Evolutionary conservation across 1,284 basidiomycete species (phyloP), one percentile per base, ranked within the genome.

Genomic region (Ceratobasidium papillatum): DNA sequence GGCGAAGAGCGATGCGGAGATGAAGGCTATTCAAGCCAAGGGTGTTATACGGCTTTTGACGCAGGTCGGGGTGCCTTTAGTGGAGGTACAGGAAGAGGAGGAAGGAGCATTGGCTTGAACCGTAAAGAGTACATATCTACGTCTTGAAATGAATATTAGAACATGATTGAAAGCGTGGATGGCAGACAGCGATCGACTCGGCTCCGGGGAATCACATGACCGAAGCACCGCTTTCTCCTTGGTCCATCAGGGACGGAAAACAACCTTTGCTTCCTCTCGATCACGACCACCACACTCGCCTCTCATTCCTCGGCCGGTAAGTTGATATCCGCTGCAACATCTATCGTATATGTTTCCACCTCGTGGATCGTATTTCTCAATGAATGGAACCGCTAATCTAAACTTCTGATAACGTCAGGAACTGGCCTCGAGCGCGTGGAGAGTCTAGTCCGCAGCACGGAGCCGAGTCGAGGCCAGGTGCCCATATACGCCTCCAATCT

Each of bases 1-100:
- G 64, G 94, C 93, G 52, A 93, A 91, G 84, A 93, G 90, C 77
- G 88, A 91, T 75, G 85, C 85, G 25, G 93, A 95, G 83, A 81
- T 94, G 63, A 87, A 88, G 75, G 86, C 86, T 0, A 87, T 95
- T 49, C 87, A 87, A 81, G 83, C 82, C 71, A 88, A 90, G 80
- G 86, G 88, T 8, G 82, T 91, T 34, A 83, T 85, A 14, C 87
- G 84, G 76, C 89, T 94, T 51, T 81, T 94, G 78, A 82, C 83
- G 72, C 85, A 84, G 43, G 90, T 93, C 17, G 91, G 85, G 41
- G 80, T 92, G 69, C 69, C 69, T 0, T 62, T 27, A 30, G 58
- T 61, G 12, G 69, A 62, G 12, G 58, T 1, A 19, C 14, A 17
- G 27, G 62, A 41, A 3, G 47, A 64, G 25, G 30, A 32, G 32